Evolutionary conservation across 2,329 filamentous ascomycete species (phyloP).

Genomic region (Aspergillus intermedius): DNA sequence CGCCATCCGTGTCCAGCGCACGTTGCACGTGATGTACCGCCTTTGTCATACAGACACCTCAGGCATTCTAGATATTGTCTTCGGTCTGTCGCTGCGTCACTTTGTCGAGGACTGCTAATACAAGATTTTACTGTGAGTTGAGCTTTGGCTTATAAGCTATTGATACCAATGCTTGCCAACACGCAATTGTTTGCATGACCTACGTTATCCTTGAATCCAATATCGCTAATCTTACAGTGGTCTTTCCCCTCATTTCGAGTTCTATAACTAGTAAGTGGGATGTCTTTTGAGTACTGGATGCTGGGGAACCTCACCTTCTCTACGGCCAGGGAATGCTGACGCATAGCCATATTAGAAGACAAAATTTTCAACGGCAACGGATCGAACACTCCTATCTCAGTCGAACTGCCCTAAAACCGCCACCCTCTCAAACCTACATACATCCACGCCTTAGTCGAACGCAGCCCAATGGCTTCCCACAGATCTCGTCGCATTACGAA

Average conservation of each 20-base stretch:
- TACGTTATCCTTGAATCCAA: too few relatives aligned
- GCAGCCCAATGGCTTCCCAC: conserved; percentile 48
- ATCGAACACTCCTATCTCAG: not conserved
- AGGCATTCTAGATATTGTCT: not conserved
- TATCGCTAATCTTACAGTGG: too few relatives aligned
- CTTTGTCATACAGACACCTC: not conserved
- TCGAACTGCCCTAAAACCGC: too few relatives aligned
- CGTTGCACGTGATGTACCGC: conserved; percentile 6
- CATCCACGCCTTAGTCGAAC: not conserved
- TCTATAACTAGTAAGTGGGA: too few relatives aligned
- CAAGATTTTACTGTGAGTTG: too few relatives aligned
- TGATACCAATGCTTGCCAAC: too few relatives aligned
- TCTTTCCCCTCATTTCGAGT: too few relatives aligned
- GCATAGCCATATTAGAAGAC: not conserved
- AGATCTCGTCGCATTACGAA: conserved; percentile 50
- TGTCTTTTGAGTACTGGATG: too few relatives aligned
- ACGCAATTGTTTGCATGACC: too few relatives aligned
- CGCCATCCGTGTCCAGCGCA: conserved; percentile 10
- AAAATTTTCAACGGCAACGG: not conserved
- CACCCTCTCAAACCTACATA: too few relatives aligned
- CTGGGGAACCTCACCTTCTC: not conserved
- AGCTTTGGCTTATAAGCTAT: too few relatives aligned
- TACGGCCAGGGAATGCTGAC: not conserved
- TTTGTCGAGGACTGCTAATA: not conserved
- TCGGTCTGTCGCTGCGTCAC: not conserved